Base-by-base conservation (phyloP, 2,329 filamentous ascomycete species). In the Fusarium scirpi region DNA sequence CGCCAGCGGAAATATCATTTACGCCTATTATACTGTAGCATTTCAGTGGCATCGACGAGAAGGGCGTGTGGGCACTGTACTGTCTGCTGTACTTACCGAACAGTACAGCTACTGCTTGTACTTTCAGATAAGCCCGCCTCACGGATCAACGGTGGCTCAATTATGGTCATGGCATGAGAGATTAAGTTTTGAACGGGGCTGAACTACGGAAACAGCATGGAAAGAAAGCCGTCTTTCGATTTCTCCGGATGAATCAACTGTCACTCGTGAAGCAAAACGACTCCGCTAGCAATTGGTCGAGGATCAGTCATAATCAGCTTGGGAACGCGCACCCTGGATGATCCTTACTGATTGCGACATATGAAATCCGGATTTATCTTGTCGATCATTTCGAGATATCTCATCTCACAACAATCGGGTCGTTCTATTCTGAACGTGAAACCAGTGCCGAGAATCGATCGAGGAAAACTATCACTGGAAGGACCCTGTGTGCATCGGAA, bases 311-410 rank as follows among this genome's bases (percentile, higher is more conserved):
- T 29, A 43, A 58, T 54, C 40, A 24, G 24, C 24, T 59, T 43
- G 32, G 16, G 45, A 34, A 53, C 49, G 38, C 34, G 47, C 51
- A 46, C 11, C n/a, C 15, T 6, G 15, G 67, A 12, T 34, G 54
- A 70, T 70, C 64, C 2, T 55, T 70, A 48, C 68, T 62, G 3
- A 8, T 44, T 52, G 10, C 24, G 18, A 43, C 2, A 9, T 15
- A 8, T 11, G 15, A 32, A 44, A 62, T 66, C 62, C 55, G 40
- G 62, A 46, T 66, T 47, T 12, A 3, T 34, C 13, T 30, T 66
- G 62, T n/a, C 62, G 63, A 66, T 66, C 63, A 49, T 13, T 45
- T 18, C 13, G 27, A 63, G 34, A 64, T 46, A 24, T 43, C 38
- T 65, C 51, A 41, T 40, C 15, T 46, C 24, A 34, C 43, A 44